Percentiles rank a stretch among this genome's conserved stretches.
These are phyloP conservation scores for Schrenkiella parvula DNA, from an alignment of 345 rosid species.

Conservation along the genomic window DNA sequence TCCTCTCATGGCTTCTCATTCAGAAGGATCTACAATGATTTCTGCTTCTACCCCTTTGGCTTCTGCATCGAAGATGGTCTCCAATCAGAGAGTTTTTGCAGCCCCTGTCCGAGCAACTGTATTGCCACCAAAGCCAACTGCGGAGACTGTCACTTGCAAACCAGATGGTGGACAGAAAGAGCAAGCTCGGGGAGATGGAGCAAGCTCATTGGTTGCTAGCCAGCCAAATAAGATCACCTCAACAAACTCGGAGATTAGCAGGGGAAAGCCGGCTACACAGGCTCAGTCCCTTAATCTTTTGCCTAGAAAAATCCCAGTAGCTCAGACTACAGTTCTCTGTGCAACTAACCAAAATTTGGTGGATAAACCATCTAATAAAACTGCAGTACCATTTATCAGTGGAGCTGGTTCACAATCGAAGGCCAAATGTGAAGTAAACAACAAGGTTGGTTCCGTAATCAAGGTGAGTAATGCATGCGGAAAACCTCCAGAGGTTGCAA, in stretches of 20 bases:
- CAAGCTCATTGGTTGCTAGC: slow-evolving; percentile 1
- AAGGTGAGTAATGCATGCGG: slow-evolving; percentile 8
- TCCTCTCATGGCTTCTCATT: slow-evolving; percentile 25
- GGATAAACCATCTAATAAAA: slow-evolving; percentile 14
- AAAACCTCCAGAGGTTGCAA: slow-evolving; percentile 22
- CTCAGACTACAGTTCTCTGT: slow-evolving; percentile 12
- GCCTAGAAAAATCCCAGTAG: slow-evolving; percentile 13
- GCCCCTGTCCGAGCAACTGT: slow-evolving; percentile 25
- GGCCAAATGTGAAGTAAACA: slow-evolving; percentile 24
- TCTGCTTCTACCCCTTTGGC: slow-evolving; percentile 30
- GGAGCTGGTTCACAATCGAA: slow-evolving; percentile 9
- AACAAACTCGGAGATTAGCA: slow-evolving; percentile 24
- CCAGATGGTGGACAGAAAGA: slow-evolving; percentile 22
- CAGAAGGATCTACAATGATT: slow-evolving; percentile 32
- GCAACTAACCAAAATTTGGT: slow-evolving; percentile 17
- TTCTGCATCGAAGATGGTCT: slow-evolving; percentile 19
- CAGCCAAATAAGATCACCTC: slow-evolving; percentile 23
- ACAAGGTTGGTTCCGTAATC: neutral
- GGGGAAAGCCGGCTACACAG: slow-evolving; percentile 21
- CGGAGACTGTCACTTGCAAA: slow-evolving; percentile 28
- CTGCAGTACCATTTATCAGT: slow-evolving; percentile 6
- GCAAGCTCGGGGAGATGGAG: slow-evolving; percentile 28
- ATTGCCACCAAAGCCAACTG: slow-evolving; percentile 28
- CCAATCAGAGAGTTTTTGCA: slow-evolving; percentile 30
- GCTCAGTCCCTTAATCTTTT: slow-evolving; percentile 20